These are phyloP conservation scores for Cardiospermum halicacabum DNA, from an alignment of 345 rosid genomes.

Conservation along the genomic window DNA sequence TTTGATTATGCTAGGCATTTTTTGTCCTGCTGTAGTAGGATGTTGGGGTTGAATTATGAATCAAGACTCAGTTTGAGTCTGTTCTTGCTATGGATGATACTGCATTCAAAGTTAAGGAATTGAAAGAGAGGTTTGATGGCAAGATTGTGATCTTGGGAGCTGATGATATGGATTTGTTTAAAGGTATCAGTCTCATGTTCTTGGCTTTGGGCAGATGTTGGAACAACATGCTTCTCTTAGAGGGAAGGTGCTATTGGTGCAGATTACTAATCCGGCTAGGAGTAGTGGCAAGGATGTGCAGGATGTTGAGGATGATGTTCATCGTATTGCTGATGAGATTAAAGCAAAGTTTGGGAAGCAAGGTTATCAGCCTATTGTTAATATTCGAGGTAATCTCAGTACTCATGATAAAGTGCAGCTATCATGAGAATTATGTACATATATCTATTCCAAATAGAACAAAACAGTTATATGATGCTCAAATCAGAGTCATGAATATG, in stretches of 20 bases:
- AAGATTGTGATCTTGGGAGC: conserved; percentile 59
- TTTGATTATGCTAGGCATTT: conserved; percentile 89
- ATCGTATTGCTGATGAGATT: conserved; percentile 37
- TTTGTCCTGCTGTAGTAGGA: conserved; percentile 75
- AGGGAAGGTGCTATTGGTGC: conserved; percentile 61
- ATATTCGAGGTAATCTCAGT: conserved; percentile 44
- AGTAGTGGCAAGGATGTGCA: conserved; percentile 73
- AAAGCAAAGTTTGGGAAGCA: conserved; percentile 46
- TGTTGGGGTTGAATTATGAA: conserved; percentile 72
- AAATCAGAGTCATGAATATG: too few species aligned
- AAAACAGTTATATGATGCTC: too few species aligned
- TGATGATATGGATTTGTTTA: conserved; percentile 80
- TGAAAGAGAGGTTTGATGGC: conserved; percentile 52
- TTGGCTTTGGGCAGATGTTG: conserved; percentile 63
- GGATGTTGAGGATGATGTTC: conserved; percentile 43
- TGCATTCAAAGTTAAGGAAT: conserved; percentile 36
- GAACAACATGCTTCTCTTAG: conserved; percentile 36
- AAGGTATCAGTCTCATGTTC: conserved; percentile 71
- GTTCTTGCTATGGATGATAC: conserved; percentile 38
- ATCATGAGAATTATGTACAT: too few species aligned
- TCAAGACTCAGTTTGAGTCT: conserved; percentile 65
- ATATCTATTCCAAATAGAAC: too few species aligned
- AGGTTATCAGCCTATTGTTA: conserved; percentile 63
- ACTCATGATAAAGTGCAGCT: conserved; percentile 61
- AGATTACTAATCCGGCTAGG: conserved; percentile 79